Evolutionary conservation across 2,329 filamentous ascomycete genomes (phyloP), one percentile per base, ranked within the genome.

Genomic region (Neopestalotiopsis rosae): DNA sequence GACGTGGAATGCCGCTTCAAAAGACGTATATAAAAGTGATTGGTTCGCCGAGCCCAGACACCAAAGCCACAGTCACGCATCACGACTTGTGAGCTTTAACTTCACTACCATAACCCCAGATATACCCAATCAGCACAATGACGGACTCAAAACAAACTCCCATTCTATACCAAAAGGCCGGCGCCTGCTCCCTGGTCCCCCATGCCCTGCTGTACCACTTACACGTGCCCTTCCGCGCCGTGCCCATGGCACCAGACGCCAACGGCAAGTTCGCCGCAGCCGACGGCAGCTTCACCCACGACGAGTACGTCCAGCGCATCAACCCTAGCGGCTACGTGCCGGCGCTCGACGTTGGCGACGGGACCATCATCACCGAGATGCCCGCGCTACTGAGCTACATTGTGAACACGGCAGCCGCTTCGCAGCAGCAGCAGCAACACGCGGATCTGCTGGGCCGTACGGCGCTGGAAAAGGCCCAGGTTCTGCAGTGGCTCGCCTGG

Each of bases 351-450:
- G 59, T 66, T 4, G 71, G 80, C 32, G 74, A 75, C n/a, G 68
- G 70, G 9, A 71, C 75, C 14, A 42, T 76, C 57, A 73, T 82
- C 52, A 80, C 78, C 1, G 80, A 82, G 65, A 71, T 77, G 65
- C 74, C 76, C 0, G 80, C 79, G 3, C 69, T 82, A 4, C 63
- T 81, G 1, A 77, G 67, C 12, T 81, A 78, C 71, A 75, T 80
- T 61, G 74, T 75, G 2, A 74, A 74, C 0, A 69, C 79, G 0
- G 56, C 74, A 0, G 52, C 69, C 5, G 66, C 67, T n/a, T 62
- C 56, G 17, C 52, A 20, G 13, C 5, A 4, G 57, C 2, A 24
- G 57, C 24, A 24, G 49, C 24, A 14, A 13, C 0, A 4, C 17
- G 68, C 61, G 20, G 56, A 58, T 13, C 68, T 81, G 0, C 42